Evolutionary conservation across 2,329 filamentous ascomycete genomes (phyloP), one percentile per base, ranked within the genome.

Genomic region (Emergomyces orientalis): DNA sequence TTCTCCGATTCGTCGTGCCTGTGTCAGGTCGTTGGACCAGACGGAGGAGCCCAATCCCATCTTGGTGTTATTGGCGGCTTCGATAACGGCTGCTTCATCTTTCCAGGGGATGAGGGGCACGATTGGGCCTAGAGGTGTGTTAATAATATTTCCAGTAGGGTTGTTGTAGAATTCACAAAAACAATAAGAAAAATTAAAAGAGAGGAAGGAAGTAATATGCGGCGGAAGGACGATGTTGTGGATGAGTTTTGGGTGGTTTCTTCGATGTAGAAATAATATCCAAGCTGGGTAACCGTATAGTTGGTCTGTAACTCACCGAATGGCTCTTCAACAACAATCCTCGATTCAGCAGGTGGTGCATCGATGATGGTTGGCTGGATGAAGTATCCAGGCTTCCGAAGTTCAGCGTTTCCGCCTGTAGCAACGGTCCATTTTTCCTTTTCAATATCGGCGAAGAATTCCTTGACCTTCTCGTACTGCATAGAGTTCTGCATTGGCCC

Each of bases 401-500:
- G 73, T 2, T 72, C 74, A 2, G 70, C 62, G 19, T 67, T 67
- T 52, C 82, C 83, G 13, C 82, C 83, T 17, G 79, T 67, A 0
- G 80, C 80, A 52, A 84, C 77, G 14, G 80, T 79, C 67, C 82
- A 79, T 57, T 82, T 81, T 45, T 82, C 80, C 65, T 77, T 76
- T 68, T 81, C 78, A 63, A 81, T 83, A 59, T 86, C 82, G 11
- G 78, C 77, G 60, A 88, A 79, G 64, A 86, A 80, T 14, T 76
- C 72, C 68, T 81, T 82, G 32, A 86, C 83, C 30, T 80, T 81
- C 56, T 86, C 82, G 69, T 80, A 88, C 72, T 89, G 87, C 80
- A 85, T 82, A 66, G 79, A 74, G 73, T 89, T 89, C 64, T 86
- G 84, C 2, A 88, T 73, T 0, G 87, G 87, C 0, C 84, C 82